Conservation (phyloP, 1,284 basidiomycete species). For the Ustilago esculenta region DNA sequence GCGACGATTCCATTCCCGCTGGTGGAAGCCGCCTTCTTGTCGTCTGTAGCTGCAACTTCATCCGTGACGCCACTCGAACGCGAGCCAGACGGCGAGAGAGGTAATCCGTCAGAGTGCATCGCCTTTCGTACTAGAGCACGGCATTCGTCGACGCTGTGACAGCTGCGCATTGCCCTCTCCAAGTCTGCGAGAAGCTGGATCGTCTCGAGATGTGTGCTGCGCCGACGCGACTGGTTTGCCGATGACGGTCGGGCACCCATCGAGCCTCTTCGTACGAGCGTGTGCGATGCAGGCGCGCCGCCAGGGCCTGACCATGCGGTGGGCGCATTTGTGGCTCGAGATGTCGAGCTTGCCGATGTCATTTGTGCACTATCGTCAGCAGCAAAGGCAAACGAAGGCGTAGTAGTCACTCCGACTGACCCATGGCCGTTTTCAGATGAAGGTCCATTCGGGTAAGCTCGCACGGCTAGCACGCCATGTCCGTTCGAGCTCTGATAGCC, state of each 20-base stretch:
- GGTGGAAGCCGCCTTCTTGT: neutral
- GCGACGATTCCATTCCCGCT: slow-evolving; percentile 2
- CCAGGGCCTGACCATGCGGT: slow-evolving; percentile 24
- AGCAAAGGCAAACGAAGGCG: neutral
- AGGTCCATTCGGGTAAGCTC: neutral
- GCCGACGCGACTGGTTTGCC: slow-evolving; percentile 13
- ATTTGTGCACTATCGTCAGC: slow-evolving; percentile 7
- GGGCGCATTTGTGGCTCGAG: slow-evolving; percentile 18
- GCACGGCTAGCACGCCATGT: slow-evolving; percentile 21
- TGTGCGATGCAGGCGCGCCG: slow-evolving; percentile 8
- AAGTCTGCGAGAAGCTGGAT: slow-evolving; percentile 44
- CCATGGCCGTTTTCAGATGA: slow-evolving; percentile 21
- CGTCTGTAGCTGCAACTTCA: neutral
- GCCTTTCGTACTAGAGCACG: slow-evolving; percentile 46
- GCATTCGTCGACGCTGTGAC: slow-evolving; percentile 55
- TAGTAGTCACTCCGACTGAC: neutral
- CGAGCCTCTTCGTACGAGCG: slow-evolving; percentile 19
- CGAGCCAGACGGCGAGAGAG: slow-evolving; percentile 5
- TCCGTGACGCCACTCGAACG: slow-evolving; percentile 8
- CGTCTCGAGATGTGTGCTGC: slow-evolving; percentile 22
- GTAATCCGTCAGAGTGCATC: slow-evolving; percentile 34
- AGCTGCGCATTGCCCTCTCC: slow-evolving; percentile 50
- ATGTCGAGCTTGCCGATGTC: slow-evolving; percentile 5
- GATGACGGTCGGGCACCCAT: slow-evolving; percentile 11
- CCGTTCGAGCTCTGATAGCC: slow-evolving; percentile 40